Conservation (phyloP, 495 filamentous ascomycete genomes). For the Podospora appendiculata region DNA sequence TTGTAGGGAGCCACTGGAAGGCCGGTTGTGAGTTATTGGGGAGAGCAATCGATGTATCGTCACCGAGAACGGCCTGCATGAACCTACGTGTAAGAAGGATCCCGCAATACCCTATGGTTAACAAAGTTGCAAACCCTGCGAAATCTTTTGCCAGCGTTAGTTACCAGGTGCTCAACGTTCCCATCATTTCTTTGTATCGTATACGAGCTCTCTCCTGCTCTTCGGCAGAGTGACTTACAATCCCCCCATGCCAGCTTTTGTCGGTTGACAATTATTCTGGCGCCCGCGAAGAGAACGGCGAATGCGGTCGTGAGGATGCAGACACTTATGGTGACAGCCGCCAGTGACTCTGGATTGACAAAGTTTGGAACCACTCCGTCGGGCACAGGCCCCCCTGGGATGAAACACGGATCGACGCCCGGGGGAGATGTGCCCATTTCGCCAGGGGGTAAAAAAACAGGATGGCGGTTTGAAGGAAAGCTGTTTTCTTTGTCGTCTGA, state of each 20-base stretch:
- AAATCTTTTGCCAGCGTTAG: not conserved
- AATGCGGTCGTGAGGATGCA: not conserved
- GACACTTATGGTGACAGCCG: not conserved
- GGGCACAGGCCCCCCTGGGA: slow-evolving; percentile 9
- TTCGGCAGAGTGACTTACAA: not conserved
- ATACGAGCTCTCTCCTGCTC: not conserved
- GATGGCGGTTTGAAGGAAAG: too few species aligned
- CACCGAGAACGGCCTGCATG: too few species aligned
- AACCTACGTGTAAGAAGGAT: not conserved
- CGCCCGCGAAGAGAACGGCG: not conserved
- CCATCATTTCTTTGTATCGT: too few species aligned
- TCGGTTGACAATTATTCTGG: slow-evolving; percentile 2
- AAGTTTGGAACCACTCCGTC: slow-evolving; percentile 8
- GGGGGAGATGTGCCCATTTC: not conserved
- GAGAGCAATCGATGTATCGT: not conserved
- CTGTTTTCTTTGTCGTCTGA: too few species aligned
- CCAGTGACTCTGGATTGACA: slow-evolving; percentile 5
- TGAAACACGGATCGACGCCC: slow-evolving; percentile 2
- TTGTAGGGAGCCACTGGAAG: not conserved
- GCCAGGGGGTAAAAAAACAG: too few species aligned
- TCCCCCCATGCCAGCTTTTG: not conserved
- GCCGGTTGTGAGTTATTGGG: not conserved
- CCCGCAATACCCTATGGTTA: not conserved
- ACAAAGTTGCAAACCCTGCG: not conserved
- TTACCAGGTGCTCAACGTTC: too few species aligned